phyloP scores from a whole-genome alignment of 176 grass and related monocot genomes.

The Elymus sibiricus region DNA sequence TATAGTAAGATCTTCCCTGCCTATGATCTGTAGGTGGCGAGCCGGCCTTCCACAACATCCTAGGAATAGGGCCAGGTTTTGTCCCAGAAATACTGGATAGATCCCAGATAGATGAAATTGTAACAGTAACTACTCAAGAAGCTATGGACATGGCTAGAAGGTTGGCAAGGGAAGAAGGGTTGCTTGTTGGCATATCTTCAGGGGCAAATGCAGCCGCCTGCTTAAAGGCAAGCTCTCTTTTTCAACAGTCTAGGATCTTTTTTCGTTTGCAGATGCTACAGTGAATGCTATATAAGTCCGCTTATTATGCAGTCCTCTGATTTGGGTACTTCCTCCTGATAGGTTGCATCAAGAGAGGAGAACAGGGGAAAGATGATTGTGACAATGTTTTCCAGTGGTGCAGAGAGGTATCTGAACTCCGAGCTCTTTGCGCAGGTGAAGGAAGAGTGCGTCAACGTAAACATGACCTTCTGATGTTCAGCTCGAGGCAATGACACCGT shows the following conservation, averaged over 20 bases:
- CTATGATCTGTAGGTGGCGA: slow-evolving; percentile 48
- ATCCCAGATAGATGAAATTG: slow-evolving; percentile 56
- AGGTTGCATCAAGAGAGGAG: slow-evolving; percentile 73
- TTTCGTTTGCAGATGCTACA: neutral
- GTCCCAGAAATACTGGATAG: slow-evolving; percentile 60
- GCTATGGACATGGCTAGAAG: slow-evolving; percentile 74
- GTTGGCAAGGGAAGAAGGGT: slow-evolving; percentile 78
- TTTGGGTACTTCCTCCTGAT: neutral
- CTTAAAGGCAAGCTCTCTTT: slow-evolving; percentile 53
- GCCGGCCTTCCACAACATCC: slow-evolving; percentile 64
- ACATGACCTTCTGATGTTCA: slow-evolving; percentile 21
- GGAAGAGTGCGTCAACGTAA: slow-evolving; percentile 61
- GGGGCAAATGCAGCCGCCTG: slow-evolving; percentile 71
- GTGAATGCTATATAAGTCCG: neutral
- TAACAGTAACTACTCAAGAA: slow-evolving; percentile 64
- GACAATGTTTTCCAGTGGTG: slow-evolving; percentile 66
- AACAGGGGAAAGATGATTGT: slow-evolving; percentile 77
- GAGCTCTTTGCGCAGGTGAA: slow-evolving; percentile 64
- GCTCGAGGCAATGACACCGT: neutral
- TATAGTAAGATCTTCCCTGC: neutral
- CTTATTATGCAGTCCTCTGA: neutral
- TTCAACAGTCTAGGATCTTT: neutral
- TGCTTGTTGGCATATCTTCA: slow-evolving; percentile 87
- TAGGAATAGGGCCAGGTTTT: slow-evolving; percentile 66
- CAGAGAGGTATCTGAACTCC: slow-evolving; percentile 62